Evolutionary conservation across 1,284 basidiomycete genomes (phyloP).

Genomic region (Malassezia furfur): DNA sequence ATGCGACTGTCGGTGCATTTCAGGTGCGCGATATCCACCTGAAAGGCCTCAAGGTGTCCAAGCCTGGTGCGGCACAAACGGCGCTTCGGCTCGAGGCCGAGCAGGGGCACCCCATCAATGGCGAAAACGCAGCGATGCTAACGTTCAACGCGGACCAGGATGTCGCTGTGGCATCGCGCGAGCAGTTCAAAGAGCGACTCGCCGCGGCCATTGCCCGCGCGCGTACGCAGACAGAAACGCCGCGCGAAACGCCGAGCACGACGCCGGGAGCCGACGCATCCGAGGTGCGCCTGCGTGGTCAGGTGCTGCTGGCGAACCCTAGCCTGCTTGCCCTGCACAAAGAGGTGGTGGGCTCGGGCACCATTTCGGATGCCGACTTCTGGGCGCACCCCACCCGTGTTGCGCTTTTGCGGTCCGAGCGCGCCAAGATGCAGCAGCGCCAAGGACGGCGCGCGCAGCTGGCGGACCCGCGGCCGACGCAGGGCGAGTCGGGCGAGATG

Average conservation of each 20-base stretch:
- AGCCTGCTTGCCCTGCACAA: conserved; percentile 34
- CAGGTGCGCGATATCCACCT: conserved; percentile 21
- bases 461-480: conserved; percentile 41
- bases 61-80: conserved; percentile 30
- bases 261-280: conserved; percentile 9
- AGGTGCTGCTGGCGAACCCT: conserved; percentile 35
- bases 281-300: conserved; percentile 37
- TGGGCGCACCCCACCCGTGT: conserved; percentile 43
- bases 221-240: not conserved
- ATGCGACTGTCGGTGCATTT: conserved; percentile 23
- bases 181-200: conserved; percentile 31
- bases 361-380: conserved; percentile 39
- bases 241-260: not conserved
- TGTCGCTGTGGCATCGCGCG: conserved; percentile 24
- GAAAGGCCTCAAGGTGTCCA: conserved; percentile 29
- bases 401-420: conserved; percentile 36
- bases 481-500: conserved; percentile 51
- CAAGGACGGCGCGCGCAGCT: conserved; percentile 38
- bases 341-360: conserved; percentile 37
- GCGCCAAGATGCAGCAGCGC: conserved; percentile 31
- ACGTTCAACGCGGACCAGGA: conserved; percentile 30
- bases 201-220: conserved; percentile 23
- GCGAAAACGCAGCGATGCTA: conserved; percentile 24
- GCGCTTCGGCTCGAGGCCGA: conserved; percentile 31
- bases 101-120: conserved; percentile 21